Conservation (phyloP, 805 yeast species). For the Metschnikowia gelsemii region DNA sequence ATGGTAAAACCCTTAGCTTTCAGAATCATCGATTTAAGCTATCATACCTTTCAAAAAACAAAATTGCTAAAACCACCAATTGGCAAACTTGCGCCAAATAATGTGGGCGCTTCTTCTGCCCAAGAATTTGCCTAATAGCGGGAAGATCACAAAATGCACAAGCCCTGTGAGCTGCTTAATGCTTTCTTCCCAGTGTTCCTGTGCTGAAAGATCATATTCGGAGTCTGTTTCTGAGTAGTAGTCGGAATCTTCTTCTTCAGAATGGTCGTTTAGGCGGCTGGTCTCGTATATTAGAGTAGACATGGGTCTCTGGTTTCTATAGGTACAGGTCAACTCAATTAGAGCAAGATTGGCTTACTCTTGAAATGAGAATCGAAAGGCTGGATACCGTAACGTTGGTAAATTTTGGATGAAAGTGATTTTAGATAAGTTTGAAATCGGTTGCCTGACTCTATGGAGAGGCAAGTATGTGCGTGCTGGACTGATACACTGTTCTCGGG, state of each 20-base stretch:
- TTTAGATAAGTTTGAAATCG: too few species aligned
- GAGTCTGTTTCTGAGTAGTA: slow-evolving; percentile 17
- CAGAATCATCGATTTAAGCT: too few species aligned
- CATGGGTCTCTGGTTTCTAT: not conserved
- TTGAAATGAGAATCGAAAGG: too few species aligned
- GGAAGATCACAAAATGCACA: slow-evolving; percentile 58
- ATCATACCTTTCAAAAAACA: not conserved
- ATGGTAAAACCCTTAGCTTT: too few species aligned
- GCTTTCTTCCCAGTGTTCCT: slow-evolving; percentile 74
- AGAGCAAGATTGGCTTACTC: not conserved
- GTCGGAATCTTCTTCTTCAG: slow-evolving; percentile 11
- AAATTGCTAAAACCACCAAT: slow-evolving; percentile 29
- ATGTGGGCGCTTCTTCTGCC: slow-evolving; percentile 52
- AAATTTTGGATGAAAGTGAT: too few species aligned
- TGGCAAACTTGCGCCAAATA: slow-evolving; percentile 37
- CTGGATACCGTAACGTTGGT: too few species aligned
- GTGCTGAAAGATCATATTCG: slow-evolving; percentile 45
- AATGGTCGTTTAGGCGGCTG: not conserved
- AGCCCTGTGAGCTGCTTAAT: slow-evolving; percentile 57
- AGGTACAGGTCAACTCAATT: not conserved
- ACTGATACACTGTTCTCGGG: too few species aligned
- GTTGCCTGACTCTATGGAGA: too few species aligned
- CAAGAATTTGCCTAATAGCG: slow-evolving; percentile 62
- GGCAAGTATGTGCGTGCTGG: too few species aligned
- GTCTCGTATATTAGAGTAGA: slow-evolving; percentile 9